phyloP scores from a whole-genome alignment of 495 filamentous ascomycete genomes.

The Bryoglossum gracile region DNA sequence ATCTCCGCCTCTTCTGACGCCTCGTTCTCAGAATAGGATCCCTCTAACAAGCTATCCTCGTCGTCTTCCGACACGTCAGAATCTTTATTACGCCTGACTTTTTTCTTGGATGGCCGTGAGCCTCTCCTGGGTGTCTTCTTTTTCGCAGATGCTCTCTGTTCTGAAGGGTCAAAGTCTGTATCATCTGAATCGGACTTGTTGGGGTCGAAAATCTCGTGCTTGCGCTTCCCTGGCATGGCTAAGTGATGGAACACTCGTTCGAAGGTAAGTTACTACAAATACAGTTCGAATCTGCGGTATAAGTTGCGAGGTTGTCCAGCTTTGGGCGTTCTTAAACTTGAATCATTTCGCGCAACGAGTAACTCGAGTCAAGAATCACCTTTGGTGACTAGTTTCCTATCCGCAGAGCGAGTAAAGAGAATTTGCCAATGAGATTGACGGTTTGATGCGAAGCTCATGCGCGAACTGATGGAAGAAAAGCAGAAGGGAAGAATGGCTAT shows the following conservation, averaged over 20 bases:
- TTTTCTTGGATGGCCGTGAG: slow-evolving; percentile 35
- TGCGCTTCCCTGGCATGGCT: slow-evolving; percentile 49
- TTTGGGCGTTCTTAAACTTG: slow-evolving; percentile 10
- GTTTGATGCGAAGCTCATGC: background rate
- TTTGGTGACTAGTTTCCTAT: background rate
- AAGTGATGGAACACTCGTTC: background rate
- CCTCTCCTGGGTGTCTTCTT: slow-evolving; percentile 30
- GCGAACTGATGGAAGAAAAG: slow-evolving; percentile 1
- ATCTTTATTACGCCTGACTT: slow-evolving; percentile 39
- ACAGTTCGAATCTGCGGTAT: background rate
- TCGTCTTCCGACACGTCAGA: slow-evolving; percentile 67
- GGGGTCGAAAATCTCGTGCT: slow-evolving; percentile 66
- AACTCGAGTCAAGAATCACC: background rate
- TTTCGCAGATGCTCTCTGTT: slow-evolving; percentile 38
- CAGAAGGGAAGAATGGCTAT: background rate
- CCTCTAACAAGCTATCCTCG: slow-evolving; percentile 50
- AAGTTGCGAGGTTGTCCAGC: background rate
- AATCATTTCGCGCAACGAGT: slow-evolving; percentile 16
- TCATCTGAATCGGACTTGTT: slow-evolving; percentile 83
- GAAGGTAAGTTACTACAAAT: background rate
- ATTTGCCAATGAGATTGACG: background rate
- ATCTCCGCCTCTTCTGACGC: slow-evolving; percentile 58
- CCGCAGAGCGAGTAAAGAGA: background rate
- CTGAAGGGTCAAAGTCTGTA: slow-evolving; percentile 59
- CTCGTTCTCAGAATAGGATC: slow-evolving; percentile 51